These are phyloP conservation scores for Alternaria conjuncta DNA, from an alignment of 2,329 filamentous ascomycete species.

Conservation along the genomic window DNA sequence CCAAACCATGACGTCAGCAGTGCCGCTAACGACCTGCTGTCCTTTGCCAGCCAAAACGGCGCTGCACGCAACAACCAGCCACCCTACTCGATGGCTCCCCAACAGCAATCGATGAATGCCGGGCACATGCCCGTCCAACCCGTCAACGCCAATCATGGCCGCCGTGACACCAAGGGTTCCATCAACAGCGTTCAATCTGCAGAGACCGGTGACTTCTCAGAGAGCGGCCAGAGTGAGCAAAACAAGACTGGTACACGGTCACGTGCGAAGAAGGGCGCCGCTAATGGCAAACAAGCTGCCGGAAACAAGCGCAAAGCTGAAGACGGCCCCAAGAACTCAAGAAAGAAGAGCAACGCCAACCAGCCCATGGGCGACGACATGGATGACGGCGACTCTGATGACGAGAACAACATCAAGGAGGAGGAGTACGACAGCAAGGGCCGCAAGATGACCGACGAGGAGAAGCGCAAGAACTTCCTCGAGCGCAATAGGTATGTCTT, in stretches of 20 bases:
- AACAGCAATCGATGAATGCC: constrained; percentile 48
- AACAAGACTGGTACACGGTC: constrained; percentile 62
- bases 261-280: constrained; percentile 45
- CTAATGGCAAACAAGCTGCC: constrained; percentile 44
- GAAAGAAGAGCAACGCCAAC: constrained; percentile 69
- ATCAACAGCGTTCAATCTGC: constrained; percentile 65
- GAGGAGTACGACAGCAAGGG: constrained; percentile 57
- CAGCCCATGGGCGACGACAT: constrained; percentile 58
- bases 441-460: constrained; percentile 96
- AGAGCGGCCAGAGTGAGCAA: constrained; percentile 70
- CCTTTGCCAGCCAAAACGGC: constrained; percentile 76
- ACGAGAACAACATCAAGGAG: constrained; percentile 47
- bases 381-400: constrained; percentile 53
- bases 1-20: constrained; percentile 90
- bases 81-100: constrained; percentile 53
- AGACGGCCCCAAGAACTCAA: constrained; percentile 71
- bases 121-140: constrained; percentile 56
- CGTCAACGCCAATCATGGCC: constrained; percentile 60
- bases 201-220: constrained; percentile 70
- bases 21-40: constrained; percentile 90
- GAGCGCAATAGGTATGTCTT: constrained; percentile 85
- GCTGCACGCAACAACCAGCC: constrained; percentile 62
- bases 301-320: constrained; percentile 74
- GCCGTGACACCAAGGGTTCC: constrained; percentile 56
- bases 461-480: constrained; percentile 97